Conservation (phyloP, 2,329 filamentous ascomycete genomes). For the Aspergillus sp. region DNA sequence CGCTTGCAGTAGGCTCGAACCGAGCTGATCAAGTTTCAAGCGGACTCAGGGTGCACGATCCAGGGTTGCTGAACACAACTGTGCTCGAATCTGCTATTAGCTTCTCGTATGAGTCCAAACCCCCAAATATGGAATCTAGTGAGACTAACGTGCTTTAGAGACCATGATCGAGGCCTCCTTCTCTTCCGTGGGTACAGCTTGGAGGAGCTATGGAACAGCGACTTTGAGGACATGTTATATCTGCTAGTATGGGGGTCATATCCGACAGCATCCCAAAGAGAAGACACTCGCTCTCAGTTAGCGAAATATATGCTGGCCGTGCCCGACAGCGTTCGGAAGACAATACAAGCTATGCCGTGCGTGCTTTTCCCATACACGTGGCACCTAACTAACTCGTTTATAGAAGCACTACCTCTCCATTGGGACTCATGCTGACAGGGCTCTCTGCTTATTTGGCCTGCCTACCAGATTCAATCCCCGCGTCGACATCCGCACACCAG, state of each 20-base stretch:
- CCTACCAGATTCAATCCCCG: constrained; percentile 21
- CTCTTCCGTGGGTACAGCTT: constrained; percentile 31
- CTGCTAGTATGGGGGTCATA: constrained; percentile 30
- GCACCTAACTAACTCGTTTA: background rate
- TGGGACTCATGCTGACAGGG: constrained; percentile 29
- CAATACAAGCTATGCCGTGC: constrained; percentile 28
- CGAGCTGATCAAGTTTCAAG: constrained; percentile 23
- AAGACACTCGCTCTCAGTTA: constrained; percentile 20
- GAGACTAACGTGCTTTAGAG: constrained; percentile 17
- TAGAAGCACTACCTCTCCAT: constrained; percentile 16
- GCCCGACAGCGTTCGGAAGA: constrained; percentile 21
- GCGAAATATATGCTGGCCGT: constrained; percentile 22
- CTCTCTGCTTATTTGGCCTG: constrained; percentile 29
- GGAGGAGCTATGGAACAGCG: constrained; percentile 29
- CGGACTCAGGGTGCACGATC: constrained; percentile 35
- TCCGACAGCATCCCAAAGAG: constrained; percentile 23
- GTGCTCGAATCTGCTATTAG: constrained; percentile 31
- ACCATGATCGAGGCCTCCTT: constrained; percentile 27
- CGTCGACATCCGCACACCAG: constrained; percentile 17
- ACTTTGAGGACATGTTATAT: constrained; percentile 35
- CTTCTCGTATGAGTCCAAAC: constrained; percentile 28
- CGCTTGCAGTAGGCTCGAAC: constrained; percentile 12
- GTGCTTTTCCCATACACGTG: background rate
- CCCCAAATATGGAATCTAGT: background rate
- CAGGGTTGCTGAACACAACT: constrained; percentile 35